Conservation (phyloP, 2,329 filamentous ascomycete genomes). For the Neurospora sp. region DNA sequence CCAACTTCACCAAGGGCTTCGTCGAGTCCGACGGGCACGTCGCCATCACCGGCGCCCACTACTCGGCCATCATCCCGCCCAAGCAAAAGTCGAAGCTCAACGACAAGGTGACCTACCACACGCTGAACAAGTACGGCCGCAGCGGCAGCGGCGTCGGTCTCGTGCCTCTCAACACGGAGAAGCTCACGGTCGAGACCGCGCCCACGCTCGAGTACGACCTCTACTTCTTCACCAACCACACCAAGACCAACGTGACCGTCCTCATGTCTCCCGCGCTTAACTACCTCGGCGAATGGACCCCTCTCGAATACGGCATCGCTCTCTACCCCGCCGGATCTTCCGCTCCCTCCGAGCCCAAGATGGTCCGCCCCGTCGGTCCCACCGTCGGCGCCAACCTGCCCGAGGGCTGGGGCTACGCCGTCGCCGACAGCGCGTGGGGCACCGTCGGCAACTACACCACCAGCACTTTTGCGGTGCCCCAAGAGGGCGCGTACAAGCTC, state of each 20-base stretch:
- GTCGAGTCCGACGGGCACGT: slow-evolving; percentile 52
- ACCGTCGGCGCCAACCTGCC: slow-evolving; percentile 33
- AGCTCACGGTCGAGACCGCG: slow-evolving; percentile 36
- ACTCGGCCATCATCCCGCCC: slow-evolving; percentile 30
- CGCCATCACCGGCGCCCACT: slow-evolving; percentile 45
- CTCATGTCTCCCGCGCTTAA: slow-evolving; percentile 45
- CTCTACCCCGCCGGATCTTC: slow-evolving; percentile 30
- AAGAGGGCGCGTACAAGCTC: slow-evolving; percentile 37
- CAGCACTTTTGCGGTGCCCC: slow-evolving; percentile 30
- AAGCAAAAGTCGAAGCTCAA: slow-evolving; percentile 16
- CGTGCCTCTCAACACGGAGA: slow-evolving; percentile 39
- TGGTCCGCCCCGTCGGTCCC: slow-evolving; percentile 31
- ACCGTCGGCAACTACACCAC: slow-evolving; percentile 34
- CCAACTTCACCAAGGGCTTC: slow-evolving; percentile 46
- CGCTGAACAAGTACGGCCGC: slow-evolving; percentile 45
- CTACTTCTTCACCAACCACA: slow-evolving; percentile 46
- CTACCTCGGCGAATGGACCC: slow-evolving; percentile 38
- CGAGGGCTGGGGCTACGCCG: slow-evolving; percentile 31
- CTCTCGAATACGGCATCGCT: slow-evolving; percentile 41
- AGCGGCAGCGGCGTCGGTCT: slow-evolving; percentile 49
- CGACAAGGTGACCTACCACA: slow-evolving; percentile 36
- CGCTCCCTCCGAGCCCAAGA: slow-evolving; percentile 21
- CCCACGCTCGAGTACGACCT: slow-evolving; percentile 52
- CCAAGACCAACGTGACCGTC: slow-evolving; percentile 35
- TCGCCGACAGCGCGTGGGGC: slow-evolving; percentile 38